A percentile compares a stretch with the other conserved stretches of the same genome.
phyloP scores from a whole-genome alignment of 2,329 filamentous ascomycete genomes.

The Setomelanomma holmii region DNA sequence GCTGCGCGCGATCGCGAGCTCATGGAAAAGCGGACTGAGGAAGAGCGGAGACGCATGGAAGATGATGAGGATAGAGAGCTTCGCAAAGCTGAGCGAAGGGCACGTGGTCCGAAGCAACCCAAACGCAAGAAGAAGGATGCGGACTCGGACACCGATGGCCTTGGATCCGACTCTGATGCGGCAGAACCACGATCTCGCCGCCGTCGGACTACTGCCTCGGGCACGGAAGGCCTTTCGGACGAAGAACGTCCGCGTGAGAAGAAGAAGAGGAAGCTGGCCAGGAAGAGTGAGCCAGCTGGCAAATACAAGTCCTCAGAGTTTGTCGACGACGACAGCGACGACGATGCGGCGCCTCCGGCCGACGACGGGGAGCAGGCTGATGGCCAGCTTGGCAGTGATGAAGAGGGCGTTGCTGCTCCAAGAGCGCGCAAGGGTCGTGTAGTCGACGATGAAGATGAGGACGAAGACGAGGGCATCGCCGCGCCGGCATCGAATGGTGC shows the following conservation, averaged over 20 bases:
- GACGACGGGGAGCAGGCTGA: slow-evolving; percentile 21
- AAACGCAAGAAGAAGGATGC: slow-evolving; percentile 69
- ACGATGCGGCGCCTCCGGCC: slow-evolving; percentile 30
- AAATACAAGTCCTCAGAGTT: slow-evolving; percentile 90
- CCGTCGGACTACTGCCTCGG: slow-evolving; percentile 46
- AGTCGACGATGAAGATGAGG: slow-evolving; percentile 44
- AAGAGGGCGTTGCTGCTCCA: slow-evolving; percentile 31
- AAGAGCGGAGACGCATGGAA: slow-evolving; percentile 71
- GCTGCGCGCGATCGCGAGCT: slow-evolving; percentile 74
- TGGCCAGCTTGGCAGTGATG: slow-evolving; percentile 23
- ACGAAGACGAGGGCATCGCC: slow-evolving; percentile 32
- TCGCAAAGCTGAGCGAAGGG: slow-evolving; percentile 68
- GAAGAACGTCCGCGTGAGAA: slow-evolving; percentile 66
- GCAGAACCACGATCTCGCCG: slow-evolving; percentile 48
- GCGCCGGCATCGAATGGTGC: slow-evolving; percentile 31
- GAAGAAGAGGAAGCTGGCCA: slow-evolving; percentile 67
- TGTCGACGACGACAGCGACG: slow-evolving; percentile 71
- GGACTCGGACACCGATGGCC: slow-evolving; percentile 55
- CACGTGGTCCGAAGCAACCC: slow-evolving; percentile 53
- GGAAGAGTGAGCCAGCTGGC: slow-evolving; percentile 54
- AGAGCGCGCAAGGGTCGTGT: slow-evolving; percentile 39
- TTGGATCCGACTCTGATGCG: slow-evolving; percentile 31
- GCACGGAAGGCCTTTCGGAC: slow-evolving; percentile 58
- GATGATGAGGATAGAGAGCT: slow-evolving; percentile 76
- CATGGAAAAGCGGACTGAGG: slow-evolving; percentile 73